Conservation (phyloP, 306 rosid species). For the Inga laurina region DNA sequence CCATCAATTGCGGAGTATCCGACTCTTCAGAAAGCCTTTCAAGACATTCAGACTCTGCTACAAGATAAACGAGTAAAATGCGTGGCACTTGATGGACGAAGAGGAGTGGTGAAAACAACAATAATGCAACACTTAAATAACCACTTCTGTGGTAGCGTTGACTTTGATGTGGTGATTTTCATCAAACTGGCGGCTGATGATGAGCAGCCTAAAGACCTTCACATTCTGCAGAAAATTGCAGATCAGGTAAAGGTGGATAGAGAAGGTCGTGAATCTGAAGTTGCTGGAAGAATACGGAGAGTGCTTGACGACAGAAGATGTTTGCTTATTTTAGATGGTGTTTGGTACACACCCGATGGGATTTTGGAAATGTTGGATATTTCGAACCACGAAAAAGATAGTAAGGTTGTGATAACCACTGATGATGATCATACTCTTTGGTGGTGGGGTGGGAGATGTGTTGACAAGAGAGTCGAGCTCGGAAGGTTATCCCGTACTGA, state of each 20-base stretch:
- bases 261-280: not conserved
- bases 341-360: not conserved
- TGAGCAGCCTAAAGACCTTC: not conserved
- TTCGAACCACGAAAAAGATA: not conserved
- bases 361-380: slow-evolving; percentile 6
- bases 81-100: not conserved
- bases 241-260: not conserved
- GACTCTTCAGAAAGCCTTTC: not conserved
- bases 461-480: slow-evolving; percentile 3
- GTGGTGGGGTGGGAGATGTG: not conserved
- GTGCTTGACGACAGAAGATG: slow-evolving; percentile 21
- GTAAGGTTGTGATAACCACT: slow-evolving; percentile 31
- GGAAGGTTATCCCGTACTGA: slow-evolving; percentile 6
- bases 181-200: not conserved
- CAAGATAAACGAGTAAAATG: not conserved
- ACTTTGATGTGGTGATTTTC: slow-evolving; percentile 5
- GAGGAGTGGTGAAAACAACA: not conserved
- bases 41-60: not conserved
- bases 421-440: not conserved
- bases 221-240: not conserved
- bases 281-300: not conserved
- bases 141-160: not conserved
- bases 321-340: slow-evolving; percentile 37
- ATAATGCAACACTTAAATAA: not conserved
- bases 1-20: not conserved